These are phyloP conservation scores for Pelargonium myrrhifolium DNA, from an alignment of 441 rosid genomes.

Conservation along the genomic window DNA sequence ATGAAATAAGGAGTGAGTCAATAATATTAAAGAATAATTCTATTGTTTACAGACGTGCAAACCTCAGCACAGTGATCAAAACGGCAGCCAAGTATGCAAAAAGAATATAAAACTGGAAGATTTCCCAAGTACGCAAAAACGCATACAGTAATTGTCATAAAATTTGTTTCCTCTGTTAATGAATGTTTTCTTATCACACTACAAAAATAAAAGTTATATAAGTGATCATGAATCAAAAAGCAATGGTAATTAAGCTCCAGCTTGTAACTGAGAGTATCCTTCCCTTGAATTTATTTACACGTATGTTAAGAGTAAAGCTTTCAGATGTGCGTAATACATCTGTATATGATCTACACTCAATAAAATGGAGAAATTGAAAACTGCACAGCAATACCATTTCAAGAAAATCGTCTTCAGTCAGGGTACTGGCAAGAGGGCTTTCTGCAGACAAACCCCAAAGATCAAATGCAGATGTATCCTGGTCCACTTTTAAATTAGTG, in stretches of 20 bases:
- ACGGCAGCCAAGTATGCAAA: neutral
- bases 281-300: neutral
- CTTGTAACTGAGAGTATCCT: too few species aligned
- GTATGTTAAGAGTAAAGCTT: neutral
- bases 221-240: neutral
- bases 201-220: neutral
- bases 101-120: neutral
- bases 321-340: neutral
- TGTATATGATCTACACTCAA: neutral
- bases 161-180: neutral
- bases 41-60: constrained; percentile 9
- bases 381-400: constrained; percentile 64
- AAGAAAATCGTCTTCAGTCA: constrained; percentile 88
- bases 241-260: neutral
- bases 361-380: neutral
- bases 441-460: constrained; percentile 69
- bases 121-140: neutral
- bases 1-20: constrained; percentile 21
- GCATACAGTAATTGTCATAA: neutral
- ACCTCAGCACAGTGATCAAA: constrained; percentile 9
- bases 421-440: constrained; percentile 69
- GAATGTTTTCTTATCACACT: neutral
- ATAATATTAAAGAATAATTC: constrained; percentile 2
- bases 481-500: constrained; percentile 30
- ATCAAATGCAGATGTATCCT: constrained; percentile 43